These are phyloP conservation scores for Bassia scoparia DNA, from an alignment of 148 eudicot species.

Conservation along the genomic window DNA sequence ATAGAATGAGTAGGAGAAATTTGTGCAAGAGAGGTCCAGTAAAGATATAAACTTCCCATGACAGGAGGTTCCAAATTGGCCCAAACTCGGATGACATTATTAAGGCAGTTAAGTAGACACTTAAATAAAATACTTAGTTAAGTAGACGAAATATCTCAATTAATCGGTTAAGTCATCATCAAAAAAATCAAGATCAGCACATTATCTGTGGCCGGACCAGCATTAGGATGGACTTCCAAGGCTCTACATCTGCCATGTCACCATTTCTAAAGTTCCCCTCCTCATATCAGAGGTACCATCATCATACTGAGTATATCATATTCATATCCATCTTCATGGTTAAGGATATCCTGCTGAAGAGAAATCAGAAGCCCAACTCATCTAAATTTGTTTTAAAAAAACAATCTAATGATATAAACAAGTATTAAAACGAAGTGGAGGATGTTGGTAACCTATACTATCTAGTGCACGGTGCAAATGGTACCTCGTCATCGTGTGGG, in stretches of 20 bases:
- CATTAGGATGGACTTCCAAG: constrained; percentile 46
- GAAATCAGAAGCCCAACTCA: constrained; percentile 5
- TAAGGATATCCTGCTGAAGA: constrained; percentile 49
- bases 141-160: background rate
- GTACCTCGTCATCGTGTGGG: constrained; percentile 75
- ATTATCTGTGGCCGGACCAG: constrained; percentile 42
- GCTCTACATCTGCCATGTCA: constrained; percentile 57
- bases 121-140: background rate
- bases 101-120: background rate
- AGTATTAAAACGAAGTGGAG: background rate
- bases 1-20: too few relatives aligned
- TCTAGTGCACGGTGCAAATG: constrained; percentile 3
- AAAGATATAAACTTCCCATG: background rate
- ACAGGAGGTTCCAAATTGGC: background rate
- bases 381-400: background rate
- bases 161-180: constrained; percentile 43
- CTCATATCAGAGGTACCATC: constrained; percentile 44
- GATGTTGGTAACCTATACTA: background rate
- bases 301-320: constrained; percentile 55
- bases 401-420: background rate
- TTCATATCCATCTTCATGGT: constrained; percentile 62
- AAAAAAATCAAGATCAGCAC: constrained; percentile 36
- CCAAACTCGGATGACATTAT: background rate
- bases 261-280: constrained; percentile 52
- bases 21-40: background rate